Evolutionary conservation across 176 grass and related monocot genomes (phyloP).

Genomic region (Oryza nivara): DNA sequence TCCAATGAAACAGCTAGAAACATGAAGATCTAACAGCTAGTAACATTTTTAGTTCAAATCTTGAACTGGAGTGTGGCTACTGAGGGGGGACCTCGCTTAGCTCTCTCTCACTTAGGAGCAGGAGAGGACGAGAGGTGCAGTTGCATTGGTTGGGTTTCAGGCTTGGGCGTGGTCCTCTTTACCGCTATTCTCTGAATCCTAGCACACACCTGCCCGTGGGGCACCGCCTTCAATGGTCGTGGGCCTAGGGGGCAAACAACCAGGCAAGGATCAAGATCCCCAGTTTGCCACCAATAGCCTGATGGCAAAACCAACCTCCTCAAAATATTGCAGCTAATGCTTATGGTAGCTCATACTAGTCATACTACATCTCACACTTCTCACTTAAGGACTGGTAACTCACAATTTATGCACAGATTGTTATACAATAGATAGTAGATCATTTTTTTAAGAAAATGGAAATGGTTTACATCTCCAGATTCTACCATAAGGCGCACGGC

Average conservation of each 20-base stretch:
- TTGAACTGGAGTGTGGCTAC: neutral
- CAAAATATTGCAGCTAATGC: neutral
- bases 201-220: slow-evolving; percentile 13
- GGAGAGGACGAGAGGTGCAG: neutral
- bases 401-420: too few species aligned
- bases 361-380: neutral
- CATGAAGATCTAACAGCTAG: neutral
- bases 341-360: neutral
- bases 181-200: slow-evolving; percentile 22
- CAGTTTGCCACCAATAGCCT: neutral
- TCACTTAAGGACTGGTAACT: neutral
- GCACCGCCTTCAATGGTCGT: slow-evolving; percentile 15
- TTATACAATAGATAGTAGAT: too few species aligned
- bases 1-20: neutral
- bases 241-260: slow-evolving; percentile 18
- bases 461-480: too few species aligned
- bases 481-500: too few species aligned
- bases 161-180: slow-evolving; percentile 24
- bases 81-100: neutral
- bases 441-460: too few species aligned
- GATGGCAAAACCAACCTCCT: neutral
- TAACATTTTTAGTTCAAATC: neutral
- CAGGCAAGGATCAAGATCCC: slow-evolving; percentile 9
- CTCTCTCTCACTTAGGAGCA: neutral
- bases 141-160: neutral